A percentile compares a stretch with the other conserved stretches of the same genome.
Evolutionary conservation across 1,284 basidiomycete species (phyloP).

Genomic region (Ganoderma meredithae): DNA sequence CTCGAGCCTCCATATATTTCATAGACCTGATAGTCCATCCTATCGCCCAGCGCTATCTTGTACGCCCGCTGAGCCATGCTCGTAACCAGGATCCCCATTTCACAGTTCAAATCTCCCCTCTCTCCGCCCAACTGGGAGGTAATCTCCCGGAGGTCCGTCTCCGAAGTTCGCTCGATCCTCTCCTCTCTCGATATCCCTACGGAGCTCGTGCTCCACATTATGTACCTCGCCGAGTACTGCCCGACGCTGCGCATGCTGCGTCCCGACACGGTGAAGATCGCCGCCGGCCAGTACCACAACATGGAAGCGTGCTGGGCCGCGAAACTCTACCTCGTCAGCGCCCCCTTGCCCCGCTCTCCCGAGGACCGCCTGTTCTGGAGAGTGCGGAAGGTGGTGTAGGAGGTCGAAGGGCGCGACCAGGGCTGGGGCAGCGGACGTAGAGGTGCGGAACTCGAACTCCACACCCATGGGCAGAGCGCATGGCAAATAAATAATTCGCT

Average conservation of each 20-base stretch:
- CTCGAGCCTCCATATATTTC: background rate
- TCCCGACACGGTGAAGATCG: background rate
- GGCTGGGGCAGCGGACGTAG: slow-evolving; percentile 10
- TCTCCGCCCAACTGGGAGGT: background rate
- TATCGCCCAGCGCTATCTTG: background rate
- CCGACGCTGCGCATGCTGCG: background rate
- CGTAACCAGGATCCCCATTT: background rate
- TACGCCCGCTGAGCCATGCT: background rate
- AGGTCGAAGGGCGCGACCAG: slow-evolving; percentile 24
- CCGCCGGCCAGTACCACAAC: background rate
- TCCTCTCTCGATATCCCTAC: background rate
- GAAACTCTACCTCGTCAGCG: slow-evolving; percentile 14
- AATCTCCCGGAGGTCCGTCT: slow-evolving; percentile 1
- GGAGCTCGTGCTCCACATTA: background rate
- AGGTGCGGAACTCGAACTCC: background rate
- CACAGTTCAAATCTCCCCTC: too few relatives aligned
- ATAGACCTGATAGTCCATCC: background rate
- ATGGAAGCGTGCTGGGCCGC: slow-evolving; percentile 11
- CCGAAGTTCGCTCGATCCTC: background rate
- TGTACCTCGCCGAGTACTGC: background rate
- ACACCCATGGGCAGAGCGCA: too few relatives aligned
- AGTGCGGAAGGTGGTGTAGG: slow-evolving; percentile 19
- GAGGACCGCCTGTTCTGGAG: slow-evolving; percentile 14
- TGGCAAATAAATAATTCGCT: too few relatives aligned
- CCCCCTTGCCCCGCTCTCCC: slow-evolving; percentile 8